Evolutionary conservation across 495 filamentous ascomycete genomes (phyloP).

Genomic region (Daldinia childiae): DNA sequence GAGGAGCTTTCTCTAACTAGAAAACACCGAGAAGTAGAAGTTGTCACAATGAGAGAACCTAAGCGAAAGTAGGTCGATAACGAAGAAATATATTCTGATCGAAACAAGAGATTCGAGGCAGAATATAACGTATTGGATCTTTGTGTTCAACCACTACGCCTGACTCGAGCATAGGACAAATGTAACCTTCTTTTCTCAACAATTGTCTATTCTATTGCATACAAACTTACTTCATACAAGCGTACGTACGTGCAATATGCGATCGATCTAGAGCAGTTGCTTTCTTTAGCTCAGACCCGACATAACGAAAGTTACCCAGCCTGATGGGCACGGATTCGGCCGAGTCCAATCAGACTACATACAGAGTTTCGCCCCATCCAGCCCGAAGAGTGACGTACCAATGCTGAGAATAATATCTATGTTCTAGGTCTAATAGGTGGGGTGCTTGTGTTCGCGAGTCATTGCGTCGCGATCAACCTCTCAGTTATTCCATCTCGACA

Average conservation of each 20-base stretch:
- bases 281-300: constrained; percentile 15
- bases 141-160: constrained; percentile 10
- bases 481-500: constrained; percentile 2
- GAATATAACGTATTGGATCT: constrained; percentile 26
- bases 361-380: constrained; percentile 10
- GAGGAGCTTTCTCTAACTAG: neutral
- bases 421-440: constrained; percentile 18
- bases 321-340: constrained; percentile 12
- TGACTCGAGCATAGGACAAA: constrained; percentile 19
- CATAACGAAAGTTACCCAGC: constrained; percentile 19
- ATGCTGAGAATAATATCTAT: constrained; percentile 9
- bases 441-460: constrained; percentile 21
- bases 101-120: neutral
- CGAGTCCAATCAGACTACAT: neutral
- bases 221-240: too few species aligned
- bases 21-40: neutral
- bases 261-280: neutral
- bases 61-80: constrained; percentile 4
- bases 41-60: constrained; percentile 7
- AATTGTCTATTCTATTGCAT: constrained; percentile 1
- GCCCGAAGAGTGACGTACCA: constrained; percentile 1
- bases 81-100: neutral
- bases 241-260: too few species aligned
- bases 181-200: neutral
- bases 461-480: constrained; percentile 10